Evolutionary conservation across 1,284 basidiomycete genomes (phyloP).

Genomic region (Cutaneotrichosporon dermatis): DNA sequence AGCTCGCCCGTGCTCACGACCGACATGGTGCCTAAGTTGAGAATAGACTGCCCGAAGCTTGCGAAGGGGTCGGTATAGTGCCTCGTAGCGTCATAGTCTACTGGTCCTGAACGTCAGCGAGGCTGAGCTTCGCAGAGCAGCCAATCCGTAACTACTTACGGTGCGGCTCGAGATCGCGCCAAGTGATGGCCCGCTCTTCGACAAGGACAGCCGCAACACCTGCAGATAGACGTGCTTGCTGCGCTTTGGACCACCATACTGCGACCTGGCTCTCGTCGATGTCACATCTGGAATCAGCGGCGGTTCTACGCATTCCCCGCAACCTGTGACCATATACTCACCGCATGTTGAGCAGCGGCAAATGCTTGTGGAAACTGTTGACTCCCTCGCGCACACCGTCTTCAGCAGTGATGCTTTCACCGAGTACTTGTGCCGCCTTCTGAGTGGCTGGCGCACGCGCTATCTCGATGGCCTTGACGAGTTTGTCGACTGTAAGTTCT

Average conservation of each 20-base stretch:
- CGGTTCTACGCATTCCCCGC: no score
- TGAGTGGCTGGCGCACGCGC: slow-evolving; percentile 53
- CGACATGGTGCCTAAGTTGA: slow-evolving; percentile 55
- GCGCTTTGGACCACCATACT: slow-evolving; percentile 59
- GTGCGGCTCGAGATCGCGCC: slow-evolving; percentile 54
- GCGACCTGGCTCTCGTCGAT: slow-evolving; percentile 55
- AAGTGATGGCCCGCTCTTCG: slow-evolving; percentile 52
- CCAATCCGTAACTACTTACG: slow-evolving; percentile 34
- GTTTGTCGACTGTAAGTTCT: slow-evolving; percentile 54
- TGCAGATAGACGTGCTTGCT: slow-evolving; percentile 56
- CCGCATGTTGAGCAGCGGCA: slow-evolving; percentile 61
- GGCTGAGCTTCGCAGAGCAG: neutral
- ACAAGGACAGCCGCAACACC: slow-evolving; percentile 56
- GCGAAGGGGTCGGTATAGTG: slow-evolving; percentile 17
- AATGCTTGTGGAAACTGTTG: slow-evolving; percentile 59
- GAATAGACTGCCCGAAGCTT: slow-evolving; percentile 52
- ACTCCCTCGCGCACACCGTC: slow-evolving; percentile 55
- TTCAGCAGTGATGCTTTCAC: slow-evolving; percentile 57
- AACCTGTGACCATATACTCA: slow-evolving; percentile 13
- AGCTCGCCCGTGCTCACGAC: slow-evolving; percentile 52
- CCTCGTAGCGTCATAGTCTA: slow-evolving; percentile 53
- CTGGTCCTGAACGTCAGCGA: slow-evolving; percentile 49
- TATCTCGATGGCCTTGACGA: slow-evolving; percentile 56
- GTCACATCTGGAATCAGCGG: slow-evolving; percentile 52
- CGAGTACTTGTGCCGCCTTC: slow-evolving; percentile 54